Conservation (phyloP, 306 rosid species). For the Delonix regia region DNA sequence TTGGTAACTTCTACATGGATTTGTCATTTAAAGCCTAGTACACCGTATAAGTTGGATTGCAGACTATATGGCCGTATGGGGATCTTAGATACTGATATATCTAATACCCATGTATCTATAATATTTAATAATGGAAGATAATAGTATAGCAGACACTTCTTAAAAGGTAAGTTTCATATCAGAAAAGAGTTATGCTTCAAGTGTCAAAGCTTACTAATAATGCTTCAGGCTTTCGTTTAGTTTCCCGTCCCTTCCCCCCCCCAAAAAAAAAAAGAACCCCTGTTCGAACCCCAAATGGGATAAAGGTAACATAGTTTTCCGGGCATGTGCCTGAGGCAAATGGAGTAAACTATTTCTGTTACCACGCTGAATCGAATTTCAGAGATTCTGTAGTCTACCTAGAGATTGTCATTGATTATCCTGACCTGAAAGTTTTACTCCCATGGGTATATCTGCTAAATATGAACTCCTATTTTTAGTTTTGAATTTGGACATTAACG, state of each 20-base stretch:
- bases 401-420: constrained; percentile 8
- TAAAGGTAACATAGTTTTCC: constrained; percentile 15
- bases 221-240: background rate
- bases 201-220: constrained; percentile 1
- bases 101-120: background rate
- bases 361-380: background rate
- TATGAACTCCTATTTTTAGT: background rate
- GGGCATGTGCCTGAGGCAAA: background rate
- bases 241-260: background rate
- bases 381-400: background rate
- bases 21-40: background rate
- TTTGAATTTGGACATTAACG: background rate
- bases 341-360: background rate
- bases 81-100: background rate
- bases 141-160: background rate
- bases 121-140: background rate
- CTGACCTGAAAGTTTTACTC: background rate
- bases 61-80: background rate
- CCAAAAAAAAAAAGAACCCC: too few species aligned
- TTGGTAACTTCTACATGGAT: background rate
- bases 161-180: background rate
- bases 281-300: background rate
- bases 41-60: background rate
- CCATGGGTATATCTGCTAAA: background rate
- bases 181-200: background rate